phyloP scores from a whole-genome alignment of 2,329 filamentous ascomycete species.

The Aspergillus ruber region DNA sequence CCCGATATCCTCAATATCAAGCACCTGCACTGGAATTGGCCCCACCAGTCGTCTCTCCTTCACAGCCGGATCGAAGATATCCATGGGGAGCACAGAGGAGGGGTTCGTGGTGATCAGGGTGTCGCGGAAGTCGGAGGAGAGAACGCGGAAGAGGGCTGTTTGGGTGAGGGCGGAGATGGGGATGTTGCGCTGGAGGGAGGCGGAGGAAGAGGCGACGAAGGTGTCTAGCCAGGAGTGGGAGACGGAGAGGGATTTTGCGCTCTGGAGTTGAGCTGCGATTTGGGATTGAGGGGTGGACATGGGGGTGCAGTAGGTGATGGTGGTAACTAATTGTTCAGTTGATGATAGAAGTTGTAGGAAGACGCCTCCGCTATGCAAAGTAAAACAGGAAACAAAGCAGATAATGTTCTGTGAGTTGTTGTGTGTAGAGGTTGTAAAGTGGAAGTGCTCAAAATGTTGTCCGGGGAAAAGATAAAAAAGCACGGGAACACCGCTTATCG shows the following conservation, averaged over 20 bases:
- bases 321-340: no score
- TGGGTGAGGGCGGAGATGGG: constrained; percentile 67
- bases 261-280: constrained; percentile 50
- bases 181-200: constrained; percentile 47
- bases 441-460: not conserved
- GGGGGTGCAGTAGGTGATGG: no score
- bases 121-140: constrained; percentile 68
- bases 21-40: constrained; percentile 69
- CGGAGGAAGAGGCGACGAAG: constrained; percentile 52
- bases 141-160: constrained; percentile 72
- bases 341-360: no score
- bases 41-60: constrained; percentile 53
- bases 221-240: constrained; percentile 57
- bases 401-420: no score
- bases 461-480: constrained; percentile 4
- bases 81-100: constrained; percentile 48
- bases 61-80: constrained; percentile 48
- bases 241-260: constrained; percentile 49
- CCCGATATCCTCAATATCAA: constrained; percentile 79
- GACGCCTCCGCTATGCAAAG: no score
- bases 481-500: constrained; percentile 21
- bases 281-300: constrained; percentile 20
- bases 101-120: constrained; percentile 48
- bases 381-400: no score
- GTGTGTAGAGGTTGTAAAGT: no score